Base-by-base conservation (phyloP, 345 rosid genomes). In the Tarenaya hassleriana region DNA sequence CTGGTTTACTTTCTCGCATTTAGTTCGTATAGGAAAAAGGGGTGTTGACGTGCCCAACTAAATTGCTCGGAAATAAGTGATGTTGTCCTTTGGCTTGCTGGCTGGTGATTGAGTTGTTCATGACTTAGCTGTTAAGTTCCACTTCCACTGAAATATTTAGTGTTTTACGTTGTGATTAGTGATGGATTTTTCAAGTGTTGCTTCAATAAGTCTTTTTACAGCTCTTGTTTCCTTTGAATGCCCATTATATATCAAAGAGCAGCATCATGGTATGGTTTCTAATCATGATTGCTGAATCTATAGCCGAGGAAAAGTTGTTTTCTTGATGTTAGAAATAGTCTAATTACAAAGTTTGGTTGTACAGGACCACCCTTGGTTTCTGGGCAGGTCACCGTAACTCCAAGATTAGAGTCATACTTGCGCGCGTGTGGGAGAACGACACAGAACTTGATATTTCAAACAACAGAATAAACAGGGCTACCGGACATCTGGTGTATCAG, bases 331-430 rank as follows among this genome's bases (percentile, higher is more conserved):
- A 32, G 41, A 50, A 7, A 64, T 20, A 12, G n/a, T 39, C 54
- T 18, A 29, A 9, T n/a, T 13, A 15, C n/a, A 24, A 11, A 49
- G 52, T 2, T 37, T 33, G 61, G 44, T 44, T 66, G 70, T 76
- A 77, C 82, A 88, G 99, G 87, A 83, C 87, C 16, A 50, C 72
- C 0, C 97, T 88, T 71, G 95, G 94, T 16, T 94, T 94, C 65
- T 88, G 99, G 99, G 95, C 97, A 27, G 99, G 97, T 60, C 95
- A 86, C 66, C 68, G 97, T 31, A 88, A 83, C 74, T 88, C 99
- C 4, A 92, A 81, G 71, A 92, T 92, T 50, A 75, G 99, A 54
- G 99, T 92, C 16, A 83, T 88, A 67, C 75, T 92, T 66, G 97
- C 99, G 10, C 89, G 86, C 14, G 86, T 82, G 0, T 88, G 99